Conservation (phyloP, 495 filamentous ascomycete species). For the Geoglossum glabrum region DNA sequence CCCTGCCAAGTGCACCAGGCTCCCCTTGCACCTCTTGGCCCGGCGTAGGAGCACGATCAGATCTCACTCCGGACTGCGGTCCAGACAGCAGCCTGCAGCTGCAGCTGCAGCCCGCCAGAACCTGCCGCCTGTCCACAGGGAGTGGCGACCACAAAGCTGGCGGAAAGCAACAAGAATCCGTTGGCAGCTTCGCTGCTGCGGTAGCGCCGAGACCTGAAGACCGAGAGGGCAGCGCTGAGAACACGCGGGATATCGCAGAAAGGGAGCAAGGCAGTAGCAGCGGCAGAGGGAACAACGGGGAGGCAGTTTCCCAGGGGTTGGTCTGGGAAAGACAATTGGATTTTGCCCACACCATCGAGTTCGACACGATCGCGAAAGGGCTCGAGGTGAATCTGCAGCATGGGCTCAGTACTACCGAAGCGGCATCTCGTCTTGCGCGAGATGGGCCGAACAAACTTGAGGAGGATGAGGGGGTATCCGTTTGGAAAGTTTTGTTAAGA, state of each 20-base stretch:
- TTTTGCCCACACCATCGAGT: not conserved
- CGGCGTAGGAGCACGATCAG: not conserved
- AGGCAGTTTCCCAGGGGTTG: not conserved
- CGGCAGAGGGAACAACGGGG: not conserved
- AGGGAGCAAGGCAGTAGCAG: not conserved
- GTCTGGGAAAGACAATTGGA: not conserved
- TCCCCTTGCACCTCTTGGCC: not conserved
- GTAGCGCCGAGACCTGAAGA: not conserved
- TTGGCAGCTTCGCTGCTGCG: not conserved
- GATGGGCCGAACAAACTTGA: conserved; percentile 1
- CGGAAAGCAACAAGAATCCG: not conserved
- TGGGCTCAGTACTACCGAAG: conserved; percentile 1
- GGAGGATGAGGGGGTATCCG: conserved; percentile 1
- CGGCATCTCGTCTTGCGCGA: not conserved
- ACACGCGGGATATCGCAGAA: not conserved
- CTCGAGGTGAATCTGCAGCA: not conserved
- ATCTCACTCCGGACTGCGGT: not conserved
- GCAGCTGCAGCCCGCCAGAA: not conserved
- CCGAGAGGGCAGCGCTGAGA: not conserved
- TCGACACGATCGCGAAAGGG: not conserved
- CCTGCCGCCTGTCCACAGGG: not conserved
- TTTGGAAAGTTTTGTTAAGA: conserved; percentile 2
- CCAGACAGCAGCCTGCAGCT: not conserved
- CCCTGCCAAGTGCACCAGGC: not conserved
- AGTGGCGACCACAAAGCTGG: not conserved